Percentiles rank a stretch among this genome's conserved stretches.
These are phyloP conservation scores for Parachaetomium inaequale DNA, from an alignment of 495 filamentous ascomycete genomes.

Conservation along the genomic window DNA sequence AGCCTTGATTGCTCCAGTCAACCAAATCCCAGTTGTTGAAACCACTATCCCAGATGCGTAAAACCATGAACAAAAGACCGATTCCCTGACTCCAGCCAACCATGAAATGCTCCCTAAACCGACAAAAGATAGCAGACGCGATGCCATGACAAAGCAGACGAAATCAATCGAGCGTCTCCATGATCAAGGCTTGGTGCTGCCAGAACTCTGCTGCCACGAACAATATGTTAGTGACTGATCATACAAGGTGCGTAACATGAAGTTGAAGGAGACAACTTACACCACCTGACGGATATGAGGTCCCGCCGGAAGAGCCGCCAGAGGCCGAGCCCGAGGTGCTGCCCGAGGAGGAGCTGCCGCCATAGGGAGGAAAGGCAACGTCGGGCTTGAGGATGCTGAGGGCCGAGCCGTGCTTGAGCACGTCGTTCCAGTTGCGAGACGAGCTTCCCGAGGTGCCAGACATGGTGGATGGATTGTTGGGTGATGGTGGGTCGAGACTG, in stretches of 20 bases:
- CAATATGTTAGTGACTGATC: background rate
- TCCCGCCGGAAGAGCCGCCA: conserved; percentile 9
- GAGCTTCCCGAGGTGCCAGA: conserved; percentile 7
- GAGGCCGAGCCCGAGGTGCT: conserved; percentile 2
- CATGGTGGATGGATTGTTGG: conserved; percentile 1
- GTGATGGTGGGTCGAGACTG: background rate
- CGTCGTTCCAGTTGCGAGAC: conserved; percentile 18
- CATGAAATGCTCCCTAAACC: background rate
- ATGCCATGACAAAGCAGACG: background rate
- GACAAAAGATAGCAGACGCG: background rate
- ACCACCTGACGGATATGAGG: background rate
- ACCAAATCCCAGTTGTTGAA: background rate
- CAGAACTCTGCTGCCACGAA: background rate
- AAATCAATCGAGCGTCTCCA: background rate
- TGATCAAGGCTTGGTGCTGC: background rate
- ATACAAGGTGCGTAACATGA: background rate
- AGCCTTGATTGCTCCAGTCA: background rate
- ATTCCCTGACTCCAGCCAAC: background rate
- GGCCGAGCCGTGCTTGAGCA: conserved; percentile 20
- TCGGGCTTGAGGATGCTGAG: conserved; percentile 21
- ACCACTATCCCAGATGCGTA: background rate
- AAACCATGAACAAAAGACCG: background rate
- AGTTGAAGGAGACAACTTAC: background rate
- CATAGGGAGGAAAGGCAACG: conserved; percentile 13
- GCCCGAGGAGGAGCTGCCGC: conserved; percentile 12